Percentiles rank a stretch among this genome's conserved stretches.
Evolutionary conservation across 495 filamentous ascomycete genomes (phyloP).

Genomic region (Tuber indicum): DNA sequence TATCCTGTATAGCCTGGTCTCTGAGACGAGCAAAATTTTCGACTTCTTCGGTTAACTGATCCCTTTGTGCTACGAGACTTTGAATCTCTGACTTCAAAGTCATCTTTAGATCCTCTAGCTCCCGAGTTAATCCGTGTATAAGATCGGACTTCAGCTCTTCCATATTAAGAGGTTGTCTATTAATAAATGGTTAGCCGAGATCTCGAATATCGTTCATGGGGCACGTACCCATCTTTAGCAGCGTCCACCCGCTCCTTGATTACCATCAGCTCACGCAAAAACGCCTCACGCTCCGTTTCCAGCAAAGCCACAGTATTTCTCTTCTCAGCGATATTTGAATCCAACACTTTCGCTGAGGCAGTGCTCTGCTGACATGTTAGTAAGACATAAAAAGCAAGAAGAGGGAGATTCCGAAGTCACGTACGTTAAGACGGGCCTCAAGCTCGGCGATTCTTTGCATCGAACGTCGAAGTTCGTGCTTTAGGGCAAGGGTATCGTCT

Average conservation of each 20-base stretch:
- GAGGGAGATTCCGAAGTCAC: slow-evolving; percentile 10
- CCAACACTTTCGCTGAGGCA: slow-evolving; percentile 72
- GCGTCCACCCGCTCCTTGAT: slow-evolving; percentile 66
- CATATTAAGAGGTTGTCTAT: slow-evolving; percentile 61
- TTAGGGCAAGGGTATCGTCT: slow-evolving; percentile 68
- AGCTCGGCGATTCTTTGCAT: slow-evolving; percentile 76
- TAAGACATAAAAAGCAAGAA: not conserved
- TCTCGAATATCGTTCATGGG: slow-evolving; percentile 3
- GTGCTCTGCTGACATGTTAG: slow-evolving; percentile 51
- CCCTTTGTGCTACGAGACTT: slow-evolving; percentile 72
- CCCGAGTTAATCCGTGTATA: slow-evolving; percentile 79
- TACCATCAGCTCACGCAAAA: slow-evolving; percentile 82
- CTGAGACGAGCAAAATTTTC: slow-evolving; percentile 69
- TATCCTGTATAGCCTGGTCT: slow-evolving; percentile 88
- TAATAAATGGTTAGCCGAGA: slow-evolving; percentile 12
- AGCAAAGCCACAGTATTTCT: slow-evolving; percentile 92
- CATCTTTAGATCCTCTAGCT: slow-evolving; percentile 78
- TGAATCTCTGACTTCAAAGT: slow-evolving; percentile 71
- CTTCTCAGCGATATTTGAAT: slow-evolving; percentile 84
- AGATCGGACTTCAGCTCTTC: slow-evolving; percentile 75
- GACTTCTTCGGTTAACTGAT: slow-evolving; percentile 74
- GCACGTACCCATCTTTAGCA: slow-evolving; percentile 52
- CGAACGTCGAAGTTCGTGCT: slow-evolving; percentile 70
- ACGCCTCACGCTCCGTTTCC: slow-evolving; percentile 89
- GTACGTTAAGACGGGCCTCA: slow-evolving; percentile 58